phyloP scores from a whole-genome alignment of 2,329 filamentous ascomycete genomes.

The Calonectria henricotiae region DNA sequence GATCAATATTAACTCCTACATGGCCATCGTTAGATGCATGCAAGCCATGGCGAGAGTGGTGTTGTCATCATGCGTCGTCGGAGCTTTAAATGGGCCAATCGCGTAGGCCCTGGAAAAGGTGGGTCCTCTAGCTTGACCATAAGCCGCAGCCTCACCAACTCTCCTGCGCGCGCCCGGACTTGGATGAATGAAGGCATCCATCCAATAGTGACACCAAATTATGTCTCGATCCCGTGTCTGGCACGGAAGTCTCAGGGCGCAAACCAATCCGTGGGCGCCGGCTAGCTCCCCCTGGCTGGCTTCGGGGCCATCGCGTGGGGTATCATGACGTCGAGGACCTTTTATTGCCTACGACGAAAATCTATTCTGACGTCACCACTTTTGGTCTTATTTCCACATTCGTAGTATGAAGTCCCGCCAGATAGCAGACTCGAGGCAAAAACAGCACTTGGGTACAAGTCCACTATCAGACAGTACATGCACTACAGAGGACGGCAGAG shows the following conservation, averaged over 20 bases:
- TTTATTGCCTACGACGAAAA: neutral
- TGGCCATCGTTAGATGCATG: conserved; percentile 24
- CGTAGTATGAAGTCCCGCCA: neutral
- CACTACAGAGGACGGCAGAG: neutral
- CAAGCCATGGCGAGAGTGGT: conserved; percentile 43
- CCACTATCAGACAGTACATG: conserved; percentile 28
- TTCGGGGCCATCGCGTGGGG: conserved; percentile 11
- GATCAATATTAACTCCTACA: conserved; percentile 38
- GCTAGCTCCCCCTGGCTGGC: conserved; percentile 3
- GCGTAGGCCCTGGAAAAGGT: conserved; percentile 30
- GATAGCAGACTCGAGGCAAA: conserved; percentile 10
- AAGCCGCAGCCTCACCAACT: conserved; percentile 31
- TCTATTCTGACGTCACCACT: conserved; percentile 39
- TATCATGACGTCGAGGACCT: conserved; percentile 31
- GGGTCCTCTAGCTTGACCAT: conserved; percentile 18
- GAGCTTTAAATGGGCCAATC: conserved; percentile 36
- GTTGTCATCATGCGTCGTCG: conserved; percentile 46
- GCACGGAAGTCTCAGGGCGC: conserved; percentile 1
- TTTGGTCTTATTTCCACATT: neutral
- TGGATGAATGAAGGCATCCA: conserved; percentile 5
- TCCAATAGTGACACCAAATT: conserved; percentile 16
- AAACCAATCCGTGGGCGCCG: conserved; percentile 7
- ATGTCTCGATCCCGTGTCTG: conserved; percentile 27
- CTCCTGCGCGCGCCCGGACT: conserved; percentile 17
- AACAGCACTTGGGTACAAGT: no score